Evolutionary conservation across 2,329 filamentous ascomycete species (phyloP).

Genomic region (Stagonosporopsis tanaceti): DNA sequence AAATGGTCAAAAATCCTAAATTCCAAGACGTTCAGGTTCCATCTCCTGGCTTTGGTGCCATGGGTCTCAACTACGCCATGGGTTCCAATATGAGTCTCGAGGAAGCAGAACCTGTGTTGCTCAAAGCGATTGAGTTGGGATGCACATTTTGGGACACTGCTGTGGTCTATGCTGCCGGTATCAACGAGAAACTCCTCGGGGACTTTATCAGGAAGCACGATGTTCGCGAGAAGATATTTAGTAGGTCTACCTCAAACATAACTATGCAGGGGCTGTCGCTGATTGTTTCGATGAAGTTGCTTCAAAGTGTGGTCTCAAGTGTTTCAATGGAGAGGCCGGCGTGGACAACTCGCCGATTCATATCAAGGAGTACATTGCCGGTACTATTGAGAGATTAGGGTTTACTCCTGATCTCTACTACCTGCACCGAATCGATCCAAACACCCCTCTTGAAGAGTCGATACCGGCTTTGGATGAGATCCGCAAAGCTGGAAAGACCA

Average conservation of each 20-base stretch:
- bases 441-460: slow-evolving; percentile 52
- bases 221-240: slow-evolving; percentile 35
- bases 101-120: slow-evolving; percentile 59
- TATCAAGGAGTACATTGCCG: slow-evolving; percentile 49
- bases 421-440: slow-evolving; percentile 52
- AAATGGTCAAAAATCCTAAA: neutral
- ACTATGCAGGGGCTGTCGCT: too few species aligned
- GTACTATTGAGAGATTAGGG: slow-evolving; percentile 50
- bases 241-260: too few species aligned
- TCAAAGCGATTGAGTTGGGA: slow-evolving; percentile 60
- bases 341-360: slow-evolving; percentile 52
- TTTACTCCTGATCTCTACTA: slow-evolving; percentile 53
- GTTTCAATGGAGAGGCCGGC: slow-evolving; percentile 46
- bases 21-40: slow-evolving; percentile 51
- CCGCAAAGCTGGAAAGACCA: slow-evolving; percentile 56
- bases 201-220: slow-evolving; percentile 40
- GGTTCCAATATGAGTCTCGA: slow-evolving; percentile 52
- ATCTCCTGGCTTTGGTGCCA: slow-evolving; percentile 63
- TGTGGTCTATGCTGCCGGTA: slow-evolving; percentile 33
- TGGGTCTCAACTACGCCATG: slow-evolving; percentile 52
- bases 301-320: slow-evolving; percentile 42
- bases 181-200: slow-evolving; percentile 40
- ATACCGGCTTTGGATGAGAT: slow-evolving; percentile 55
- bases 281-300: slow-evolving; percentile 13
- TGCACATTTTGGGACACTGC: slow-evolving; percentile 62